Evolutionary conservation across 805 yeast species (phyloP).

Genomic region (Cyberlindnera amylophila): DNA sequence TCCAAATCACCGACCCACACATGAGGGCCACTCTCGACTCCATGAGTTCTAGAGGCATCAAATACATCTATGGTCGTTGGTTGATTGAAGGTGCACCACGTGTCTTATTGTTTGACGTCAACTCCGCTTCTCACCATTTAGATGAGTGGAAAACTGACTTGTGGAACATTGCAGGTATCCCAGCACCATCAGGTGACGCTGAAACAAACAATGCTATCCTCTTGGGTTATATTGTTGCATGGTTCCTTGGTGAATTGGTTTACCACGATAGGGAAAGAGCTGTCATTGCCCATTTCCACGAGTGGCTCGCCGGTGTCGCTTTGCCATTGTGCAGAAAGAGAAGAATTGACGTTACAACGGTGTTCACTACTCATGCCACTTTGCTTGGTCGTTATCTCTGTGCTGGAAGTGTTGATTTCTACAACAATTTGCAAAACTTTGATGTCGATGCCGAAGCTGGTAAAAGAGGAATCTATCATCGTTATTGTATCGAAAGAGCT

Average conservation of each 20-base stretch:
- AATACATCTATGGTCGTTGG: conserved; percentile 91
- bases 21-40: conserved; percentile 64
- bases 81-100: conserved; percentile 96
- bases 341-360: conserved; percentile 88
- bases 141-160: conserved; percentile 94
- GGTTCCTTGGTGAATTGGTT: conserved; percentile 96
- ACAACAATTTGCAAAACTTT: conserved; percentile 81
- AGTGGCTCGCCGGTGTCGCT: conserved; percentile 97
- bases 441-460: conserved; percentile 99
- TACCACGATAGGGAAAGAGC: conserved; percentile 81
- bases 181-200: conserved; percentile 82
- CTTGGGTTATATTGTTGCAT: conserved; percentile 89
- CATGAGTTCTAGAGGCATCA: conserved; percentile 79
- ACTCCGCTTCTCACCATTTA: conserved; percentile 64
- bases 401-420: conserved; percentile 95
- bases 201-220: conserved; percentile 92
- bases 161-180: conserved; percentile 90
- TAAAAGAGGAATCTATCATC: conserved; percentile 92
- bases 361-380: conserved; percentile 97
- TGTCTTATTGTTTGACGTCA: conserved; percentile 81
- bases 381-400: conserved; percentile 90
- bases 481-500: conserved; percentile 94
- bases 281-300: conserved; percentile 91
- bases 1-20: conserved; percentile 51
- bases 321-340: conserved; percentile 89